Conservation (phyloP, 2,329 filamentous ascomycete genomes). For the Sodiomyces alkalinus region DNA sequence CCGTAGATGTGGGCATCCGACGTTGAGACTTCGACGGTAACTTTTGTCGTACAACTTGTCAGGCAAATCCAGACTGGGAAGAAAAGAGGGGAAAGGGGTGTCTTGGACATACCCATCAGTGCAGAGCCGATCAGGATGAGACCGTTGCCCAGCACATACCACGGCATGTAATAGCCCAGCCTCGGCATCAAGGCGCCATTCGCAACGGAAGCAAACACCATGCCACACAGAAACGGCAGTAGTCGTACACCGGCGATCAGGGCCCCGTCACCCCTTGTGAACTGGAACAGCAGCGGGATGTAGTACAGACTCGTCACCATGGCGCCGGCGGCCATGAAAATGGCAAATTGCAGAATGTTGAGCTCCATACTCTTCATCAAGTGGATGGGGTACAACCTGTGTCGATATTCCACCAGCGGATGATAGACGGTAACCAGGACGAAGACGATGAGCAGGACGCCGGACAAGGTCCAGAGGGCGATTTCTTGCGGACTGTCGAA, state of each 20-base stretch:
- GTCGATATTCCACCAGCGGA: constrained; percentile 2
- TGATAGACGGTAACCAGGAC: constrained; percentile 25
- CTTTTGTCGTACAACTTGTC: too few relatives aligned
- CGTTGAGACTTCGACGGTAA: too few relatives aligned
- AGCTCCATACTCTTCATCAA: constrained; percentile 23
- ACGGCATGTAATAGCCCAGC: constrained; percentile 22
- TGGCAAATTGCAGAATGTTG: constrained; percentile 26
- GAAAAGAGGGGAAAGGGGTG: too few relatives aligned
- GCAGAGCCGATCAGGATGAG: constrained; percentile 17
- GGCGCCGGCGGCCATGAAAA: constrained; percentile 9
- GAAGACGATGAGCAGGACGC: constrained; percentile 21
- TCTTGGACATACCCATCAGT: constrained; percentile 12
- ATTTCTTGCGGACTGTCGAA: constrained; percentile 30
- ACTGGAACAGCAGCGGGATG: constrained; percentile 34
- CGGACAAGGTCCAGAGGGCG: constrained; percentile 26
- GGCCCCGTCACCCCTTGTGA: constrained; percentile 23
- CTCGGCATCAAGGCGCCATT: constrained; percentile 19
- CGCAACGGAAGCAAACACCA: constrained; percentile 18
- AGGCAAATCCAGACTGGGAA: too few relatives aligned
- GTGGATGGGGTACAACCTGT: constrained; percentile 28
- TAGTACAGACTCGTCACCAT: constrained; percentile 24
- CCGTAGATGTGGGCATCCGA: constrained; percentile 16
- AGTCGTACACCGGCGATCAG: constrained; percentile 23
- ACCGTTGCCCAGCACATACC: constrained; percentile 18
- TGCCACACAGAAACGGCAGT: constrained; percentile 23